phyloP scores from a whole-genome alignment of 2,329 filamentous ascomycete species.

The Penicillium sp. region DNA sequence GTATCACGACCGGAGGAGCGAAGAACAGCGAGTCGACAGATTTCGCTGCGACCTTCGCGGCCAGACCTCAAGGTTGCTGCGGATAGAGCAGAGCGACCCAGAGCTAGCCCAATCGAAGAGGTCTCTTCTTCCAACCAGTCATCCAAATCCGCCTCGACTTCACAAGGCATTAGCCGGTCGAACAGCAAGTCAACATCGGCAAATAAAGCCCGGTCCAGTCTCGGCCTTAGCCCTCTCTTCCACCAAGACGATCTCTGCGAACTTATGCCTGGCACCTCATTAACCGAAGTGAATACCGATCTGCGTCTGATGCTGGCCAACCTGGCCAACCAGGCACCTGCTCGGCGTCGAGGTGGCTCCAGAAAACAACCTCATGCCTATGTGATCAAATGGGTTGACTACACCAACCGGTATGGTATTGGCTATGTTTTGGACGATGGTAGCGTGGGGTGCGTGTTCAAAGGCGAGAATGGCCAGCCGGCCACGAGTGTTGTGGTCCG shows the following conservation, averaged over 20 bases:
- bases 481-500: conserved; percentile 48
- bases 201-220: conserved; percentile 34
- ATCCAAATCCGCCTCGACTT: conserved; percentile 14
- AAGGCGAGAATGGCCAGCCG: conserved; percentile 44
- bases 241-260: conserved; percentile 39
- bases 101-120: conserved; percentile 13
- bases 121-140: conserved; percentile 7
- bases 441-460: conserved; percentile 51
- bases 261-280: conserved; percentile 38
- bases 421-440: conserved; percentile 53
- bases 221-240: conserved; percentile 39
- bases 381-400: conserved; percentile 55
- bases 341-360: conserved; percentile 30
- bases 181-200: conserved; percentile 29
- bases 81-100: conserved; percentile 12
- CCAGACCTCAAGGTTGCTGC: conserved; percentile 11
- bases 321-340: conserved; percentile 32
- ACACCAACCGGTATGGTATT: conserved; percentile 52
- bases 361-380: conserved; percentile 42
- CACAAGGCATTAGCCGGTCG: conserved; percentile 22
- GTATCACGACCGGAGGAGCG: conserved; percentile 22
- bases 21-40: conserved; percentile 9
- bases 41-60: conserved; percentile 18
- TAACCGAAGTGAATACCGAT: conserved; percentile 40
- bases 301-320: conserved; percentile 40